phyloP scores from a whole-genome alignment of 2,329 filamentous ascomycete genomes.

The Cryphonectria naterciae region DNA sequence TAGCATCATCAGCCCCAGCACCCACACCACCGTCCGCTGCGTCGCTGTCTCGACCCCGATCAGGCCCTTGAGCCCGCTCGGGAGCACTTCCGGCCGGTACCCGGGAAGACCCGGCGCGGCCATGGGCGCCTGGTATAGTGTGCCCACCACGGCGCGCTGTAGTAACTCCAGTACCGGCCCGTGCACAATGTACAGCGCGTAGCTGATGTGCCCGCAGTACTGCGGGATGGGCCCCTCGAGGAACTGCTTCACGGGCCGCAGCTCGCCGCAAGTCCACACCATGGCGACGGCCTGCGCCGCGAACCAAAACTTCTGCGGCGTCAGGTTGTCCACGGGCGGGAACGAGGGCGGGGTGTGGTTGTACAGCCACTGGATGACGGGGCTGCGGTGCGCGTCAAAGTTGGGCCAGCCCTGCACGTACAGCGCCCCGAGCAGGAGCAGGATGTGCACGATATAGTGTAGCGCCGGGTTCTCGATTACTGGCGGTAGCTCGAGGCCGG shows the following conservation, averaged over 20 bases:
- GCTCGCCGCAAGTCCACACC: constrained; percentile 45
- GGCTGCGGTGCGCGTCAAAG: constrained; percentile 38
- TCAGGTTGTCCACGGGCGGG: constrained; percentile 37
- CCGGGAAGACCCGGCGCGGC: constrained; percentile 32
- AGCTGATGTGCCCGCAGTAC: constrained; percentile 61
- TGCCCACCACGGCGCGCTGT: constrained; percentile 38
- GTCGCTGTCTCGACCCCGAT: constrained; percentile 37
- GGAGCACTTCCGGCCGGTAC: constrained; percentile 33
- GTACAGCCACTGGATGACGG: constrained; percentile 39
- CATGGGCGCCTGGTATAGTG: constrained; percentile 31
- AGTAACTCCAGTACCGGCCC: constrained; percentile 51
- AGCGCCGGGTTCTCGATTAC: constrained; percentile 26
- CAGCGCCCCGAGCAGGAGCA: constrained; percentile 37
- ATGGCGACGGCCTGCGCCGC: constrained; percentile 39
- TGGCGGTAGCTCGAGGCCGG: constrained; percentile 15
- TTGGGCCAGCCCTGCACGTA: constrained; percentile 49
- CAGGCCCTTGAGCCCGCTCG: constrained; percentile 39
- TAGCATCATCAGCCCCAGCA: constrained; percentile 43
- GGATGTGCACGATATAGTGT: constrained; percentile 32
- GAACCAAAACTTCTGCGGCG: constrained; percentile 45
- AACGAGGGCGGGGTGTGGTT: constrained; percentile 41
- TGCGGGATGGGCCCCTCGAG: constrained; percentile 54
- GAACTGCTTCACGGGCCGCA: constrained; percentile 39
- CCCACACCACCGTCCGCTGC: constrained; percentile 41
- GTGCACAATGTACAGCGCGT: constrained; percentile 62